These are phyloP conservation scores for Oryza rufipogon DNA, from an alignment of 176 grass and related monocot species.

Conservation along the genomic window DNA sequence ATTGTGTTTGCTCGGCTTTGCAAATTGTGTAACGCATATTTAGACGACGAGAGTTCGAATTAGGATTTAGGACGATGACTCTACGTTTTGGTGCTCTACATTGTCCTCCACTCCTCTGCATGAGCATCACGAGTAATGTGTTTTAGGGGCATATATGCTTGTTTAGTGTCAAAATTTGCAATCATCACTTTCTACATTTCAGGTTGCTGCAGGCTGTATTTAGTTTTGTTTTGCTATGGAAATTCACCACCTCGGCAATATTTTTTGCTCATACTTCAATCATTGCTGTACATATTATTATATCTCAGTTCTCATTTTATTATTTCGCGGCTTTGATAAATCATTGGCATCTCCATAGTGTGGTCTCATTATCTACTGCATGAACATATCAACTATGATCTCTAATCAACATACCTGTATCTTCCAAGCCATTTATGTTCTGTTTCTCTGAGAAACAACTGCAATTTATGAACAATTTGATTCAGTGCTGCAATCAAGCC, in stretches of 20 bases:
- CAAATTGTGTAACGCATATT: background rate
- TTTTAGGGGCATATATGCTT: background rate
- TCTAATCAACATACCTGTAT: background rate
- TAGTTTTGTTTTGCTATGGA: background rate
- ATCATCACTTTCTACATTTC: background rate
- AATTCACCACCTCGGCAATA: background rate
- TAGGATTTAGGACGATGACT: background rate
- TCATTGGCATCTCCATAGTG: constrained; percentile 1
- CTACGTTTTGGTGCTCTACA: background rate
- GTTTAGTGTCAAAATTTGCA: background rate
- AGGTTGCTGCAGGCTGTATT: background rate
- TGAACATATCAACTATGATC: background rate
- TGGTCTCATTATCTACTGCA: background rate
- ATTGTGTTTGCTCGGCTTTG: background rate
- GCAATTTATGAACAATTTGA: background rate
- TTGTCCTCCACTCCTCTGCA: background rate
- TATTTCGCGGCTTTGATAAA: background rate
- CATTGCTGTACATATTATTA: background rate
- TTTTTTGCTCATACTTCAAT: background rate
- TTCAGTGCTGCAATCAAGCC: background rate
- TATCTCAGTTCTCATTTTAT: background rate
- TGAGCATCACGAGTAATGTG: background rate
- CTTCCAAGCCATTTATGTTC: background rate
- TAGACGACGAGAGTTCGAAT: background rate
- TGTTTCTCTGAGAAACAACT: background rate